A percentile compares a stretch with the other conserved stretches of the same genome.
These are phyloP conservation scores for Chytridium lagenaria DNA, from an alignment of 371 early-diverging fungal genomes.

Conservation along the genomic window DNA sequence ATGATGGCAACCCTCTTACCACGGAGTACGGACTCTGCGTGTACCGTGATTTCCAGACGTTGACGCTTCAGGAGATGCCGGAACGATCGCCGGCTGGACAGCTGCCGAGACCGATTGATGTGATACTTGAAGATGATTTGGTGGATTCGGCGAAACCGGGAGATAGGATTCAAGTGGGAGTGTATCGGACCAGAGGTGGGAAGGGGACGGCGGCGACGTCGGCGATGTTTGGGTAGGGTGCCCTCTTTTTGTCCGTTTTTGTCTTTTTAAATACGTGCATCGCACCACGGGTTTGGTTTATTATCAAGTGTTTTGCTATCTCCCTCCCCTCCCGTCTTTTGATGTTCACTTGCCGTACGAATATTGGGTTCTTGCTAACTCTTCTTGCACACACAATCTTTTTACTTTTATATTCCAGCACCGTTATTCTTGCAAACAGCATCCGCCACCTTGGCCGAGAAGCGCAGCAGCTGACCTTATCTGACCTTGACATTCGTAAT, in stretches of 20 bases:
- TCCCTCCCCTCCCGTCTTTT: too few relatives aligned
- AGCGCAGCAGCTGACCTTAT: slow-evolving; percentile 54
- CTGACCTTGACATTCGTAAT: slow-evolving; percentile 82
- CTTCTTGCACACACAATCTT: too few relatives aligned
- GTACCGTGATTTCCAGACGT: slow-evolving; percentile 96
- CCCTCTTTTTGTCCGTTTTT: slow-evolving; percentile 13
- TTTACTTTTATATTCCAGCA: slow-evolving; percentile 58
- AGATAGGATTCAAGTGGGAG: slow-evolving; percentile 96
- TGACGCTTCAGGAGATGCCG: slow-evolving; percentile 99
- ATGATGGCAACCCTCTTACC: slow-evolving; percentile 87
- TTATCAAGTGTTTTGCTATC: too few relatives aligned
- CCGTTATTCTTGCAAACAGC: slow-evolving; percentile 91
- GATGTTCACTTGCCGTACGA: too few relatives aligned
- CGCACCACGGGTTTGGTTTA: too few relatives aligned
- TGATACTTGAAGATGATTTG: slow-evolving; percentile 97
- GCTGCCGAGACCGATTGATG: slow-evolving; percentile 95
- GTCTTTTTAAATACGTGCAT: too few relatives aligned
- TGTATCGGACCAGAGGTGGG: slow-evolving; percentile 86
- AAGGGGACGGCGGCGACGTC: slow-evolving; percentile 77
- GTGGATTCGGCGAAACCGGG: slow-evolving; percentile 98
- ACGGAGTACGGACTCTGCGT: slow-evolving; percentile 96
- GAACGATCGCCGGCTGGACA: slow-evolving; percentile 99
- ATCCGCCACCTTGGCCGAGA: slow-evolving; percentile 78
- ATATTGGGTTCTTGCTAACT: background rate
- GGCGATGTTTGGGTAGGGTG: slow-evolving; percentile 78